A percentile compares a stretch with the other conserved stretches of the same genome.
phyloP scores from a whole-genome alignment of 257 asterid species.

The Scutellaria minor region DNA sequence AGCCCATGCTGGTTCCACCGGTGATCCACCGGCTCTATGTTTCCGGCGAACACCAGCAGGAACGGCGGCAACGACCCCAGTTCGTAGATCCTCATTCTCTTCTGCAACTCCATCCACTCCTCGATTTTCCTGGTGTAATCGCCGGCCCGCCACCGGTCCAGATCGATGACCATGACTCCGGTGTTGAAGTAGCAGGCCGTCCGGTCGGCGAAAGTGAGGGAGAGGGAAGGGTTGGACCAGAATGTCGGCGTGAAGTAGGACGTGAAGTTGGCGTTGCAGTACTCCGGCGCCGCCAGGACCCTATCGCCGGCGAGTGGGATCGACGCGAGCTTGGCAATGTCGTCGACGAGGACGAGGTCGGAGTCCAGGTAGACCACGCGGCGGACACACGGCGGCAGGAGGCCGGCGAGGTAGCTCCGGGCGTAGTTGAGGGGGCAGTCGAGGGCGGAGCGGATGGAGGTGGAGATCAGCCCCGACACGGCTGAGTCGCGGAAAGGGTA shows the following conservation, averaged over 20 bases:
- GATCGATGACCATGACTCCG: conserved; percentile 93
- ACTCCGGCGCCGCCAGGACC: conserved; percentile 93
- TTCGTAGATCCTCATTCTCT: conserved; percentile 84
- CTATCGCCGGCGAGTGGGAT: conserved; percentile 53
- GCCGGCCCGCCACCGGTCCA: conserved; percentile 73
- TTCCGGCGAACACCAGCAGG: conserved; percentile 86
- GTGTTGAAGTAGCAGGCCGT: conserved; percentile 91
- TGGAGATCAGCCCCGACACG: conserved; percentile 78
- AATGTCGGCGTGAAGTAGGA: conserved; percentile 82
- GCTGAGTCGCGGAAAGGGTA: conserved; percentile 60
- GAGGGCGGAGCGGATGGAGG: conserved; percentile 94
- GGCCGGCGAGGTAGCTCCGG: conserved; percentile 76
- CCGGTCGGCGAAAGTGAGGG: conserved; percentile 70
- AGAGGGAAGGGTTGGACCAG: conserved; percentile 90
- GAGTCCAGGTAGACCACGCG: conserved; percentile 89
- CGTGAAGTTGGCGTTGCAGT: conserved; percentile 92
- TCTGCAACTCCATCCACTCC: conserved; percentile 95
- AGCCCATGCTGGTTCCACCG: conserved; percentile 94
- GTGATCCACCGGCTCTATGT: conserved; percentile 82
- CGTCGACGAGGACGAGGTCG: conserved; percentile 82
- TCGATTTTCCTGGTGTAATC: conserved; percentile 79
- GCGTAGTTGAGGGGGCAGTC: conserved; percentile 96
- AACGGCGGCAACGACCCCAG: conserved; percentile 89
- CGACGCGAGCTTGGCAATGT: conserved; percentile 67
- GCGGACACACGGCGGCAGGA: conserved; percentile 71